A percentile compares a stretch with the other conserved stretches of the same genome.
These are phyloP conservation scores for Darksidea phi DNA, from an alignment of 495 filamentous ascomycete species.

Conservation along the genomic window DNA sequence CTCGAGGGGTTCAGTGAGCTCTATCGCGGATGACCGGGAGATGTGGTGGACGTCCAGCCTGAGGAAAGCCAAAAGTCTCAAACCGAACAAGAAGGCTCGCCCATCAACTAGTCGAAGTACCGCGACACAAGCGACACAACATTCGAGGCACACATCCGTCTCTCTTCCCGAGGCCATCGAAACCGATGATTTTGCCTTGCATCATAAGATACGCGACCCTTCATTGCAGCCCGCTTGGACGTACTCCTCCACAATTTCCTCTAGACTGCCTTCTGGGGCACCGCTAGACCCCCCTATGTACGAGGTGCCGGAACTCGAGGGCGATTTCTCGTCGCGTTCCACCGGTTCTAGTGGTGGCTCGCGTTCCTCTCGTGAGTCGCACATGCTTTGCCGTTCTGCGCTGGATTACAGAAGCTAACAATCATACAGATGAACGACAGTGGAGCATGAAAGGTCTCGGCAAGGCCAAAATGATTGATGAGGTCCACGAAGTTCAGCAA, in stretches of 20 bases:
- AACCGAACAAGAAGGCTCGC: slow-evolving; percentile 6
- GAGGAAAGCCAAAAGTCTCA: slow-evolving; percentile 24
- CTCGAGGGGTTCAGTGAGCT: slow-evolving; percentile 25
- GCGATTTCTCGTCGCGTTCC: slow-evolving; percentile 15
- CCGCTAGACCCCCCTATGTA: slow-evolving; percentile 26
- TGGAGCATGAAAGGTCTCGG: slow-evolving; percentile 9
- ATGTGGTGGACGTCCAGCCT: slow-evolving; percentile 24
- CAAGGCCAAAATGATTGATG: slow-evolving; percentile 22
- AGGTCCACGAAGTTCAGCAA: slow-evolving; percentile 32
- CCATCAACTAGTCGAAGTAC: slow-evolving; percentile 13
- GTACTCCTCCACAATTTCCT: slow-evolving; percentile 15
- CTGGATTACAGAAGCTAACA: not conserved
- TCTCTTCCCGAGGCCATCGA: slow-evolving; percentile 13
- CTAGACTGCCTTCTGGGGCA: slow-evolving; percentile 30
- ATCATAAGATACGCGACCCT: slow-evolving; percentile 15
- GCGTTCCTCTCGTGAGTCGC: slow-evolving; percentile 24
- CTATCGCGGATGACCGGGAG: slow-evolving; percentile 24
- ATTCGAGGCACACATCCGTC: slow-evolving; percentile 5
- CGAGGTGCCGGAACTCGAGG: slow-evolving; percentile 25
- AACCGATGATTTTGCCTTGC: not conserved
- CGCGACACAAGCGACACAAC: not conserved
- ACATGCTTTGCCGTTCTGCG: not conserved
- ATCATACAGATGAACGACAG: slow-evolving; percentile 19
- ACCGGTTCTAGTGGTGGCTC: slow-evolving; percentile 24
- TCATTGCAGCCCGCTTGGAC: slow-evolving; percentile 29